These are phyloP conservation scores for Eucalyptus sp. DNA, from an alignment of 345 rosid genomes.

Conservation along the genomic window DNA sequence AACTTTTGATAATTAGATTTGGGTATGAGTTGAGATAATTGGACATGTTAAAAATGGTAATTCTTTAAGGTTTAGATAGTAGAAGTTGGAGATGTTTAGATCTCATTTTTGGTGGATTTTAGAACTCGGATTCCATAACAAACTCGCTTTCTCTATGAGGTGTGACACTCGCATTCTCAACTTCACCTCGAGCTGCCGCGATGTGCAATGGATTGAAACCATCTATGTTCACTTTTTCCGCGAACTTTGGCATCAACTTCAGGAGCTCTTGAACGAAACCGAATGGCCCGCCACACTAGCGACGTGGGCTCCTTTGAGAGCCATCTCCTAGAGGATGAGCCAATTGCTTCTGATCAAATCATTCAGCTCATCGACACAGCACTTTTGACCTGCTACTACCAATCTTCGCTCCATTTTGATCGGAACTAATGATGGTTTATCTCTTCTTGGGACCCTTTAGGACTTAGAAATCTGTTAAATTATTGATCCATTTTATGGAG, in stretches of 20 bases:
- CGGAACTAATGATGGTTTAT: neutral
- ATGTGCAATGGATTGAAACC: neutral
- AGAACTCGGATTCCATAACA: neutral
- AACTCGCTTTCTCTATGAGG: neutral
- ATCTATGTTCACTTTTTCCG: neutral
- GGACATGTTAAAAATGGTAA: neutral
- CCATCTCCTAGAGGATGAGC: neutral
- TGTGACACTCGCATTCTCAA: neutral
- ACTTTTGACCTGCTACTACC: neutral
- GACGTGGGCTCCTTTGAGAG: neutral
- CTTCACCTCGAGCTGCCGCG: neutral
- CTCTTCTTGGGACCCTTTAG: neutral
- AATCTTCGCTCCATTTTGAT: neutral
- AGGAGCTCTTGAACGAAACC: neutral
- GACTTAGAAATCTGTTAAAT: neutral
- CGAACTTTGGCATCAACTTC: neutral
- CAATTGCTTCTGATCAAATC: neutral
- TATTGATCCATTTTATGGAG: neutral
- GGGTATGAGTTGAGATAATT: neutral
- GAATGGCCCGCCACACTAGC: neutral
- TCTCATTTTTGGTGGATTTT: neutral
- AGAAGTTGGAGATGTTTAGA: neutral
- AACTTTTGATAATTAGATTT: neutral
- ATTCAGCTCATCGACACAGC: neutral
- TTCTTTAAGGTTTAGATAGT: neutral